Conservation (phyloP, 225 moss, liverwort and hornwort genomes). For the Straminergon stramineum region DNA sequence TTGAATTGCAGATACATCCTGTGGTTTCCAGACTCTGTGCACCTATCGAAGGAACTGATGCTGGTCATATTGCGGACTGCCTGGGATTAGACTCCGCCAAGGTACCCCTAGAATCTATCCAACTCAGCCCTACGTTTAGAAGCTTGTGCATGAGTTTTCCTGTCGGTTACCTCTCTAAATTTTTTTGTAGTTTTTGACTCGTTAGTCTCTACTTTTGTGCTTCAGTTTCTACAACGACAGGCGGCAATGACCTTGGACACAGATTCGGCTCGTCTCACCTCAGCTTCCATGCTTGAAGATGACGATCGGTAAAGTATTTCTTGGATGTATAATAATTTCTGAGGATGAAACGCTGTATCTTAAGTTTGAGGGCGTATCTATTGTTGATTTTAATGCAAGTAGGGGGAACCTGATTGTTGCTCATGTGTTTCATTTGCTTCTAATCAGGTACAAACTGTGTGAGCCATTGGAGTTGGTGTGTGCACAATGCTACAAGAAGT, state of each 20-base stretch:
- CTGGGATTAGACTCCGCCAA: constrained; percentile 80
- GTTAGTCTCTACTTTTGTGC: not conserved
- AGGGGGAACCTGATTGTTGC: not conserved
- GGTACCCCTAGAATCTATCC: constrained; percentile 14
- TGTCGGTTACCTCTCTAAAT: not conserved
- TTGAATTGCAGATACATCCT: constrained; percentile 74
- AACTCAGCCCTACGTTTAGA: not conserved
- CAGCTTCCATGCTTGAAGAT: constrained; percentile 83
- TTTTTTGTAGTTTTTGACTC: not conserved
- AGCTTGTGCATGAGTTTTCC: not conserved
- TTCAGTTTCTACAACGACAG: constrained; percentile 70
- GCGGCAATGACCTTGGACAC: constrained; percentile 31
- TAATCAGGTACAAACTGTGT: constrained; percentile 72
- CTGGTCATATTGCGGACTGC: constrained; percentile 88
- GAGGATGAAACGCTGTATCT: not conserved
- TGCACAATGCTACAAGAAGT: constrained; percentile 69
- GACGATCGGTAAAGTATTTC: constrained; percentile 54
- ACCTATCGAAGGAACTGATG: constrained; percentile 96
- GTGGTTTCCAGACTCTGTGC: constrained; percentile 88
- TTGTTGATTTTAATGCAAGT: not conserved
- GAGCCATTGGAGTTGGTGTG: constrained; percentile 81
- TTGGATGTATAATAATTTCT: not conserved
- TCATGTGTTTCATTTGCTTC: not conserved
- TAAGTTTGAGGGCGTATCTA: not conserved
- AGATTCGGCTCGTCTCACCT: constrained; percentile 74